Evolutionary conservation across 169 alveolate genomes (phyloP), one percentile per base, ranked within the genome.

Genomic region (Theileria equi): DNA sequence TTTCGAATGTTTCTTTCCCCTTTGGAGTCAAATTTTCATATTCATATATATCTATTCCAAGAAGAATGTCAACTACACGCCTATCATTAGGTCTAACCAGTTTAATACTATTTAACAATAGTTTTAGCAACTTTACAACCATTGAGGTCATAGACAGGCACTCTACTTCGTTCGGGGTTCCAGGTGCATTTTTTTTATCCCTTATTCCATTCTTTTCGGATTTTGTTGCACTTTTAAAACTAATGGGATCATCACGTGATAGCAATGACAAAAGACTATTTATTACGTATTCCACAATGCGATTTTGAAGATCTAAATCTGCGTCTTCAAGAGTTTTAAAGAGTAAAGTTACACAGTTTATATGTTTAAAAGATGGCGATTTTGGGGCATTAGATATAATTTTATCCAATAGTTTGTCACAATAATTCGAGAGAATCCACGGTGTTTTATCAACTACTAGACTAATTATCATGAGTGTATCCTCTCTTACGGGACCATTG

Each of bases 1-100:
- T 49, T 11, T 74, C 72, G 28, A 53, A 63, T n/a, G 80, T 63
- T 25, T 74, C 59, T 47, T 44, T 55, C 8, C 84, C 84, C 26
- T 65, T 41, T 38, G 57, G 73, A 2, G 84, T 74, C 58, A 74
- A 35, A 8, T 31, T 35, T 5, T 74, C 84, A 50, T 48, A 64
- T 48, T 74, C 73, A 16, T 41, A 38, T 25, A 74, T 36, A 43
- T 63, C 64, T 13, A 23, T 29, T 21, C 25, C 43, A 29, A 66
- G 36, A 52, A 74, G 21, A 25, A 44, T 32, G 41, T 67, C 11
- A 1, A 64, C 19, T 10, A 64, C 11, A 16, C 63, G 34, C 17
- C 16, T 17, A 17, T 74, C 84, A 11, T 63, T 38, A 23, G 36
- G 26, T 31, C 31, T 66, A 0, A 74, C 11, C 38, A 8, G 21